Base-by-base conservation (phyloP, 139 green algal species). In the Limnomonas spitsbergensis region DNA sequence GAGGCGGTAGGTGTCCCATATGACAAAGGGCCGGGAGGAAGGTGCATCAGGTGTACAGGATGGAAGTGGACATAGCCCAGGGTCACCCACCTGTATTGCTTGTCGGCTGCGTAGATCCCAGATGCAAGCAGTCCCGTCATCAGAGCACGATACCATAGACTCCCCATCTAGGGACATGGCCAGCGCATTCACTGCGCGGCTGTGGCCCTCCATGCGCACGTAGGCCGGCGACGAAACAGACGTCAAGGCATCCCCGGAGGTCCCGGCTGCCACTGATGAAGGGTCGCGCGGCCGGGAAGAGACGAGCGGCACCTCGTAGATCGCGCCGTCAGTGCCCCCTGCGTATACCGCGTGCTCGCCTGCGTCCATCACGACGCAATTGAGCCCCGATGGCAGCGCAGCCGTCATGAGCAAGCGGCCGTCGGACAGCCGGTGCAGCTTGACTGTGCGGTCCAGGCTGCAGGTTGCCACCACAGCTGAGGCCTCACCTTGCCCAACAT, bases 81-180 rank as follows among this genome's bases (percentile, higher is more conserved):
- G n/a, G n/a, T n/a, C n/a, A n/a, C n/a, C 40, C 82, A 61, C 71
- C 37, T 85, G 84, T 32, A 95, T 61, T 2, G 84, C 80, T 80
- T 96, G 92, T 2, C 89, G 70, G 52, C 84, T 94, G 74, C 81
- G 79, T 69, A 94, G 52, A 75, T 97, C 92, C 92, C 92, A 97
- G 14, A 95, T 79, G 2, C 83, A 73, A 6, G 90, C 90, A 0
- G 38, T 91, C 34, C 87, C 84, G 42, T 97, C 93, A 38, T 93
- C 86, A 32, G 80, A 90, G n/a, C 79, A 74, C 37, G 91, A 92
- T 2, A 92, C 79, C 9, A 95, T 78, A 26, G 82, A 66, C 34
- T 86, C 83, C 3, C 89, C 92, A 78, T 92, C 82, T 1, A 82
- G 53, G 0, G 89, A 88, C 27, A 91, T 31, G 1, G 66, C 52